A percentile compares a stretch with the other conserved stretches of the same genome.
These are phyloP conservation scores for Debaryomyces castellii DNA, from an alignment of 805 yeast genomes.

Conservation along the genomic window DNA sequence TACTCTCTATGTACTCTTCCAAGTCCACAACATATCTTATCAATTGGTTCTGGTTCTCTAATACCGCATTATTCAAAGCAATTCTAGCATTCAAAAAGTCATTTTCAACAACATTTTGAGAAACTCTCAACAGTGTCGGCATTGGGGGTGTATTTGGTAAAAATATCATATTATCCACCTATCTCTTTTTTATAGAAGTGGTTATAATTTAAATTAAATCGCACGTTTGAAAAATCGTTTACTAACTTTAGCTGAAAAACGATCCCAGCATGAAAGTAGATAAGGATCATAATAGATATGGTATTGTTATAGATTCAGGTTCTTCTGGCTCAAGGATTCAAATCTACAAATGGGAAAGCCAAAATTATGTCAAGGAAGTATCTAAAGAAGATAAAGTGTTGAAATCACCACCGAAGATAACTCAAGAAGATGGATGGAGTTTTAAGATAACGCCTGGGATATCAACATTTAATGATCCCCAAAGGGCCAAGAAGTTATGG, in stretches of 20 bases:
- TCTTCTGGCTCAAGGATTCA: conserved; percentile 91
- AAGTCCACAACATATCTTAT: conserved; percentile 29
- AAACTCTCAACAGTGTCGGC: conserved; percentile 13
- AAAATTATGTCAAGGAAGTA: conserved; percentile 13
- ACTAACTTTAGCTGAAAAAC: background rate
- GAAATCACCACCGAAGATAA: conserved; percentile 66
- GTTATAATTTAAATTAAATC: background rate
- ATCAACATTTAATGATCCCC: conserved; percentile 53
- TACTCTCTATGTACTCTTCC: conserved; percentile 33
- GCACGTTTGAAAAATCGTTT: background rate
- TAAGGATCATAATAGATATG: conserved; percentile 47
- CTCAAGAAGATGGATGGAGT: conserved; percentile 67
- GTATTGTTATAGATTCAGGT: conserved; percentile 92
- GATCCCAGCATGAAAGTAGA: background rate
- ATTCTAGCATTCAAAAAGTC: conserved; percentile 17
- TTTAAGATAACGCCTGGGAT: conserved; percentile 80
- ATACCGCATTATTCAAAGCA: conserved; percentile 10
- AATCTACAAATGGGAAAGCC: conserved; percentile 76
- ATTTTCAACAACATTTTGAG: conserved; percentile 6
- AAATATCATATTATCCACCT: conserved; percentile 21
- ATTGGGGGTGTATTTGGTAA: conserved; percentile 35
- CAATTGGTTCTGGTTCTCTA: conserved; percentile 20
- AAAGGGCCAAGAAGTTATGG: conserved; percentile 59
- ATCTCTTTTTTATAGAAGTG: background rate
- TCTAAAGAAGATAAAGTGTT: conserved; percentile 31